Evolutionary conservation across 164 flowering plant genomes (phyloP), one percentile per base, ranked within the genome.

Genomic region (Macadamia integrifolia): DNA sequence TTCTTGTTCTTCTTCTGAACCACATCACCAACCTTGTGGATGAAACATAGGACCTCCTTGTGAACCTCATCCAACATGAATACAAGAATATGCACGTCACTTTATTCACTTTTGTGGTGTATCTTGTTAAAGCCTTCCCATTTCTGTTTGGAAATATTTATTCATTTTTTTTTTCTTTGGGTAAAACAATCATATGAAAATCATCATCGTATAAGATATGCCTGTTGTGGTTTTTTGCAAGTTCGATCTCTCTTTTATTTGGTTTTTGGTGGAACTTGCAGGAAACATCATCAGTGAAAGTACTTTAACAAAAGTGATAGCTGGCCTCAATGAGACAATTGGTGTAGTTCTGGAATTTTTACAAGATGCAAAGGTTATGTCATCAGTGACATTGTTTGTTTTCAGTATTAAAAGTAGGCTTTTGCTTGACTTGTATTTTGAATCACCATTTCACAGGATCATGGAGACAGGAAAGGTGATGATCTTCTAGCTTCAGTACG

Each of bases 401-500:
- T 2, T 35, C 5, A 46, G 53, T 48, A 12, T 32, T 46, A 44
- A n/a, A 67, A 44, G 42, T 1, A 14, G n/a, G 48, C 28, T 35
- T 60, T 18, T 69, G n/a, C 8, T 14, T 43, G 44, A 58, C 17
- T 64, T n/a, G 3, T 2, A 28, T 63, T 72, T 28, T 46, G 6
- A 6, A 55, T 70, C 48, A 8, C 60, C 23, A 50, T 60, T 74
- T 42, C 76, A 23, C 74, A 93, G 97, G 97, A 93, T 31, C 94
- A 90, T 80, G 86, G 86, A 32, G 80, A 81, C 63, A 83, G 74
- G 71, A 92, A 84, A 81, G 98, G 98, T 76, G 87, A 88, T 78
- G 98, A 94, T 78, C 93, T 94, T 71, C 84, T 94, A 74, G 97
- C 96, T 59, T 86, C 93, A n/a, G 93, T 91, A 42, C 82, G 98